These are phyloP conservation scores for Talaromyces sp. DNA, from an alignment of 2,329 filamentous ascomycete genomes.

Conservation along the genomic window DNA sequence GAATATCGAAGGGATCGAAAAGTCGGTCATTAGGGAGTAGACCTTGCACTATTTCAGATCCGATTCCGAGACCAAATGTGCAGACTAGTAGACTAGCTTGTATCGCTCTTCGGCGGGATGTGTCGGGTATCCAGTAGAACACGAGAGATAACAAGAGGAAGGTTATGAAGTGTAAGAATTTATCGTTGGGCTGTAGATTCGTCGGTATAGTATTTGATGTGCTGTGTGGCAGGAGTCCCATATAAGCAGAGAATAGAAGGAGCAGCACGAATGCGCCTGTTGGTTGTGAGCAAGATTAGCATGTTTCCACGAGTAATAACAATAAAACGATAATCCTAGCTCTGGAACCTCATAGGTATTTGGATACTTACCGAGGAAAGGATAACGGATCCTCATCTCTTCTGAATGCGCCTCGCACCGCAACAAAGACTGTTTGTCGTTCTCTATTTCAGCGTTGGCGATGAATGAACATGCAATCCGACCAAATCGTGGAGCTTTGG, in stretches of 20 bases:
- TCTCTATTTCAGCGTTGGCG: background rate
- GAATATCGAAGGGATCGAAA: constrained; percentile 79
- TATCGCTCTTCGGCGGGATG: constrained; percentile 75
- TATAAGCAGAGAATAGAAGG: constrained; percentile 71
- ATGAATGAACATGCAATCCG: constrained; percentile 1
- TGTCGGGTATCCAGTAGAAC: constrained; percentile 98
- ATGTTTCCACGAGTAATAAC: background rate
- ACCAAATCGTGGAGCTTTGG: background rate
- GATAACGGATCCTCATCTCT: constrained; percentile 77
- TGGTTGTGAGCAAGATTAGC: constrained; percentile 11
- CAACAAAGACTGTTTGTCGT: background rate
- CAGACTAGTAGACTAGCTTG: constrained; percentile 80
- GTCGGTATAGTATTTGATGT: constrained; percentile 37
- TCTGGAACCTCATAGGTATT: background rate
- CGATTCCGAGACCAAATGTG: constrained; percentile 58
- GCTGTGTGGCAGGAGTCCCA: constrained; percentile 64
- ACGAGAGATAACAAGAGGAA: constrained; percentile 81
- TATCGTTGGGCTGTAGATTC: constrained; percentile 72
- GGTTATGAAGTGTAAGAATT: constrained; percentile 77
- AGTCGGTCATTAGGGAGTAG: constrained; percentile 69
- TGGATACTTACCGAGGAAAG: constrained; percentile 71
- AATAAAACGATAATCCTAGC: background rate
- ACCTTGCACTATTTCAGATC: constrained; percentile 56
- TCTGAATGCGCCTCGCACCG: background rate
- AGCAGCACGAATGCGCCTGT: constrained; percentile 65